Evolutionary conservation across 1,284 basidiomycete genomes (phyloP).

Genomic region (Moesziomyces sp.): DNA sequence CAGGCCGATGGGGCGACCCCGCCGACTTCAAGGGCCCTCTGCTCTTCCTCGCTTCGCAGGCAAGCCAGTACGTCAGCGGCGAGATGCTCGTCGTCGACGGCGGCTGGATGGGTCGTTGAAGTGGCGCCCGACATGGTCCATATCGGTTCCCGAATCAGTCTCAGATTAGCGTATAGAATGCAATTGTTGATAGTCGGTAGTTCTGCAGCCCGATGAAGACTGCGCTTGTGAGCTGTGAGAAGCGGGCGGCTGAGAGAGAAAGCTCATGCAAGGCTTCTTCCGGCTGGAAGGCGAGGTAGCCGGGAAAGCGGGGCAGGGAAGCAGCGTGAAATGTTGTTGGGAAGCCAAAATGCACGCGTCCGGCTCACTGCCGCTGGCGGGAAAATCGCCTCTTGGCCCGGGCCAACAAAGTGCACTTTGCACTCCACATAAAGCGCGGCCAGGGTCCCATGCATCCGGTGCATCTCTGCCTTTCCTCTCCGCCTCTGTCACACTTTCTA

Average conservation of each 20-base stretch:
- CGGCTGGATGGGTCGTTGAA: slow-evolving; percentile 58
- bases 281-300: too few species aligned
- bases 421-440: background rate
- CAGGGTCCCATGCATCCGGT: background rate
- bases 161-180: too few species aligned
- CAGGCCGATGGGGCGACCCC: slow-evolving; percentile 83
- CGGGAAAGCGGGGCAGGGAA: too few species aligned
- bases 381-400: background rate
- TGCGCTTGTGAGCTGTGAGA: too few species aligned
- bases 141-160: too few species aligned
- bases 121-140: too few species aligned
- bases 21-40: slow-evolving; percentile 88
- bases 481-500: background rate
- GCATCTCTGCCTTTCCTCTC: background rate
- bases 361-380: background rate
- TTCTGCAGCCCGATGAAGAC: too few species aligned
- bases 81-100: slow-evolving; percentile 72
- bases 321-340: too few species aligned
- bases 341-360: background rate
- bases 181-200: too few species aligned
- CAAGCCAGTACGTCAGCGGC: slow-evolving; percentile 89
- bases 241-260: too few species aligned
- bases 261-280: too few species aligned
- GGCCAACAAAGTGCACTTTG: background rate
- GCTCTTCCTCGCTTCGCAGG: slow-evolving; percentile 86